Percentiles rank a stretch among this genome's conserved stretches.
Conservation (phyloP, 176 grass and related monocot species). For the Otatea glauca region DNA sequence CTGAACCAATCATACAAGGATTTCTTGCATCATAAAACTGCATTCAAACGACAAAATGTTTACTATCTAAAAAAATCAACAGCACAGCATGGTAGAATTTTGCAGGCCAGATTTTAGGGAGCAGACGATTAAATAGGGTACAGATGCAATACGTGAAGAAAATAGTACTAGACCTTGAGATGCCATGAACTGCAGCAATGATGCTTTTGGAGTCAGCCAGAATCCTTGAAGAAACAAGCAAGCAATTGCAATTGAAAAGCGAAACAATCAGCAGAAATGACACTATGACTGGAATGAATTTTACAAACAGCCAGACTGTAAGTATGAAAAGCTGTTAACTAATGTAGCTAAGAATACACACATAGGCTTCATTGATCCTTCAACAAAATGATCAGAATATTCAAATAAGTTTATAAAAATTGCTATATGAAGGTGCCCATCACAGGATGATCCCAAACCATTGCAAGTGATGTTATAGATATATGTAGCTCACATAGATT, state of each 20-base stretch:
- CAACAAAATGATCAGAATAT: neutral
- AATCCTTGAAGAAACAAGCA: neutral
- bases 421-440: neutral
- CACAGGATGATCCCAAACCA: slow-evolving; percentile 22
- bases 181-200: neutral
- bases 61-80: neutral
- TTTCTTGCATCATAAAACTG: slow-evolving; percentile 2
- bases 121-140: neutral
- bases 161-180: slow-evolving; percentile 1
- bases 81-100: neutral
- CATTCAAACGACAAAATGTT: neutral
- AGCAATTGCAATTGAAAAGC: neutral
- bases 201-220: neutral
- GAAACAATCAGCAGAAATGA: neutral
- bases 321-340: neutral
- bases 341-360: neutral
- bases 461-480: slow-evolving; percentile 21
- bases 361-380: neutral
- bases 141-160: slow-evolving; percentile 1
- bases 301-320: neutral
- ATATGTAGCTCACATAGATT: neutral
- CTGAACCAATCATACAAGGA: neutral
- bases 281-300: neutral
- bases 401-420: slow-evolving; percentile 27
- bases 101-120: neutral